phyloP scores from a whole-genome alignment of 1,284 basidiomycete genomes.

The Boletus mariae region DNA sequence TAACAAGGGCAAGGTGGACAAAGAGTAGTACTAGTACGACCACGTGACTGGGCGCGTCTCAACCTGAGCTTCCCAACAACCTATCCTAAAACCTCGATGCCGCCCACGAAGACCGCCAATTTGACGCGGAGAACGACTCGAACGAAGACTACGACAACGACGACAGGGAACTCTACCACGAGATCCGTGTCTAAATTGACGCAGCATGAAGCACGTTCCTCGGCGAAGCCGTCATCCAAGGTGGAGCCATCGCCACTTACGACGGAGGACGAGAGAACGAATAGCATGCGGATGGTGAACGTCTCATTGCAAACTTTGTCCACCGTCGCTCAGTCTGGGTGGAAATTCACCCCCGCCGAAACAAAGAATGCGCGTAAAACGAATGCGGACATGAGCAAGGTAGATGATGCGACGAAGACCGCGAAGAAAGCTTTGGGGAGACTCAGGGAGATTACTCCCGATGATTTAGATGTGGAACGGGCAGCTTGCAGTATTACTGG shows the following conservation, averaged over 20 bases:
- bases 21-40: not conserved
- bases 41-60: not conserved
- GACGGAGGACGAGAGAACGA: slow-evolving; percentile 28
- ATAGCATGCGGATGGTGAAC: slow-evolving; percentile 62
- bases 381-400: slow-evolving; percentile 32
- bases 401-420: slow-evolving; percentile 32
- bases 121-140: slow-evolving; percentile 14
- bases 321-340: slow-evolving; percentile 51
- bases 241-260: not conserved
- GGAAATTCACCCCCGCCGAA: slow-evolving; percentile 37
- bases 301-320: slow-evolving; percentile 55
- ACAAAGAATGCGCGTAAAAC: slow-evolving; percentile 21
- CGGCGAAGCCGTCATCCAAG: slow-evolving; percentile 3
- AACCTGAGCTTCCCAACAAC: not conserved
- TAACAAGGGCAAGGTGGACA: too few species aligned
- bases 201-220: slow-evolving; percentile 2
- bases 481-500: slow-evolving; percentile 62
- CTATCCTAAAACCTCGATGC: not conserved
- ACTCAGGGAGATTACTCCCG: slow-evolving; percentile 44
- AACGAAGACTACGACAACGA: slow-evolving; percentile 6
- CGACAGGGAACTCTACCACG: not conserved
- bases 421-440: slow-evolving; percentile 39
- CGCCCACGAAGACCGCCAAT: not conserved
- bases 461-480: slow-evolving; percentile 64
- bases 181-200: slow-evolving; percentile 10